Evolutionary conservation across 2,329 filamentous ascomycete species (phyloP).

Genomic region (Cytospora paraplurivora): DNA sequence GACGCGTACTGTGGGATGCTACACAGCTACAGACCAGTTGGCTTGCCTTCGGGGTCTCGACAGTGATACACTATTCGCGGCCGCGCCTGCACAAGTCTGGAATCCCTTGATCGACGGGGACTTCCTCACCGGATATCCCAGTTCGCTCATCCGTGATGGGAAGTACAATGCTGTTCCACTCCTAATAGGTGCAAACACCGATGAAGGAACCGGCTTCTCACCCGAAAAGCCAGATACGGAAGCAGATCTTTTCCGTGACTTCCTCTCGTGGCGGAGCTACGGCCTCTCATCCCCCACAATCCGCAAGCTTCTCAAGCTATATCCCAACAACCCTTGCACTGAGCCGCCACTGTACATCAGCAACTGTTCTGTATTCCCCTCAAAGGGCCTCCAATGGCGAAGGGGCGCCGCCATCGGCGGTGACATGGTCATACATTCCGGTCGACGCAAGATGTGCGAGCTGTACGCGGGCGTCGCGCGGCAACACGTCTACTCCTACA

Average conservation of each 20-base stretch:
- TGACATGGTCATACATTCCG: constrained; percentile 52
- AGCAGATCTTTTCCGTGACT: constrained; percentile 44
- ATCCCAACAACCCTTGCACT: constrained; percentile 50
- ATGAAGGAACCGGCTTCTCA: constrained; percentile 49
- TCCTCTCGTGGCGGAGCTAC: constrained; percentile 49
- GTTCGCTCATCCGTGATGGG: constrained; percentile 44
- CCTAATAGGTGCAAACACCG: constrained; percentile 51
- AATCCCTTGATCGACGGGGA: constrained; percentile 50
- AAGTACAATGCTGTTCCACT: constrained; percentile 49
- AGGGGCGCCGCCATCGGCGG: constrained; percentile 48
- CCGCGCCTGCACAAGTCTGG: constrained; percentile 43
- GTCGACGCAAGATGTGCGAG: constrained; percentile 48
- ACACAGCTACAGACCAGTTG: constrained; percentile 38
- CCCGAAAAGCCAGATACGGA: constrained; percentile 45
- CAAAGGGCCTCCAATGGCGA: constrained; percentile 47
- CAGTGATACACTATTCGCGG: constrained; percentile 38
- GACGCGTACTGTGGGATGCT: constrained; percentile 40
- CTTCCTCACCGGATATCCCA: constrained; percentile 51
- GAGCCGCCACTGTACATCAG: constrained; percentile 48
- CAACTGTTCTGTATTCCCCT: constrained; percentile 37
- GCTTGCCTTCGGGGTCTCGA: constrained; percentile 42
- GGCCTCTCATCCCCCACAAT: constrained; percentile 48
- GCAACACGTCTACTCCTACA: constrained; percentile 49
- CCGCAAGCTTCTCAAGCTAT: constrained; percentile 47
- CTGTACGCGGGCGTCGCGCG: constrained; percentile 39